Evolutionary conservation across 139 green algal genomes (phyloP).

Genomic region (Picochlorum sp.): DNA sequence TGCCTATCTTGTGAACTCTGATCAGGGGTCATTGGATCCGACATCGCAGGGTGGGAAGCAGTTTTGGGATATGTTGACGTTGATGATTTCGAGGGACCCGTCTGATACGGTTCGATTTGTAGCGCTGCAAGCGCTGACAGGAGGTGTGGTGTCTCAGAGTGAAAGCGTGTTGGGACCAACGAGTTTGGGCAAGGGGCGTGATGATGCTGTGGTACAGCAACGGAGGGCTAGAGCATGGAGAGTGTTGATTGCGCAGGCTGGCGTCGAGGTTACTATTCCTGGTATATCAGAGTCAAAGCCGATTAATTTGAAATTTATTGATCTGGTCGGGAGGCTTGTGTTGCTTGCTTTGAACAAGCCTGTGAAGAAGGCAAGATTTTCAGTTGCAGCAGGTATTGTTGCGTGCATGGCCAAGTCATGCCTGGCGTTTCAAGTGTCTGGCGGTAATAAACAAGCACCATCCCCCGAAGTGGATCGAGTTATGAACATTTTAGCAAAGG

Average conservation of each 20-base stretch:
- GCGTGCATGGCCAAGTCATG: slow-evolving; percentile 26
- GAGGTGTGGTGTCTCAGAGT: slow-evolving; percentile 25
- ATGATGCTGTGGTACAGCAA: slow-evolving; percentile 27
- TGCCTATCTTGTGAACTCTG: slow-evolving; percentile 52
- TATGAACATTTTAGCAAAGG: slow-evolving; percentile 11
- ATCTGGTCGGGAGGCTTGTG: slow-evolving; percentile 31
- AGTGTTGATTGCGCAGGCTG: slow-evolving; percentile 42
- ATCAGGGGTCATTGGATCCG: slow-evolving; percentile 28
- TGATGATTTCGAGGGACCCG: slow-evolving; percentile 52
- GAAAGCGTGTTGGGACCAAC: neutral
- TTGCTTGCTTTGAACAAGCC: slow-evolving; percentile 28
- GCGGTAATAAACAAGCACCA: slow-evolving; percentile 10
- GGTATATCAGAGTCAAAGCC: slow-evolving; percentile 6
- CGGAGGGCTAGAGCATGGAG: slow-evolving; percentile 49
- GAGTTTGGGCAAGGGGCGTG: slow-evolving; percentile 8
- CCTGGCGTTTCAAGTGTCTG: slow-evolving; percentile 16
- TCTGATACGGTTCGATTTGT: slow-evolving; percentile 49
- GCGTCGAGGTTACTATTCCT: slow-evolving; percentile 13
- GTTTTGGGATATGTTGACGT: slow-evolving; percentile 39
- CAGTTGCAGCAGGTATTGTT: slow-evolving; percentile 13
- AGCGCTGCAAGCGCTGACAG: slow-evolving; percentile 54
- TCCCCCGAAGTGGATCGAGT: slow-evolving; percentile 17
- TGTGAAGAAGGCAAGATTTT: slow-evolving; percentile 14
- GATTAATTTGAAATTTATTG: slow-evolving; percentile 20
- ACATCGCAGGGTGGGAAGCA: slow-evolving; percentile 19